Base-by-base conservation (phyloP, 805 yeast genomes). In the Suhomyces kilbournensis region DNA sequence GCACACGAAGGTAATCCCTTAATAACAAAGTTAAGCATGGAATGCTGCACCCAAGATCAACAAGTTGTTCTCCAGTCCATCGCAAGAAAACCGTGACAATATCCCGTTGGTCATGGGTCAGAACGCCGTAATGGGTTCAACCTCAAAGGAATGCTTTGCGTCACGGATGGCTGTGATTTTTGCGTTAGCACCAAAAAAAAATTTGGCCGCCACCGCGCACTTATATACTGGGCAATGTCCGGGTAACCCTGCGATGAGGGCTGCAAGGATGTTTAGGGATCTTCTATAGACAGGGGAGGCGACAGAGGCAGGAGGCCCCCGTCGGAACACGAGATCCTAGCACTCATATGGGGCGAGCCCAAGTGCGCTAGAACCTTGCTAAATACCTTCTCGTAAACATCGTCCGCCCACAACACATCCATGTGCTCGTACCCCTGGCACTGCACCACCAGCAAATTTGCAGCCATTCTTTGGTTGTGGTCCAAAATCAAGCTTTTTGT, bases 41-140 rank as follows among this genome's bases (percentile, higher is more conserved):
- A 74, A 69, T 75, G 81, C 83, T 80, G 88, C 88, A 83, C 88
- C 88, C 88, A 78, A 83, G 88, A 83, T 76, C 81, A 71, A 72
- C 80, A 66, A 68, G 62, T 70, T 38, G 74, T 59, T 83, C 86
- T 83, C 82, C 87, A 81, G 85, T 75, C 79, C 85, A 78, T 68
- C 73, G 60, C 56, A 54, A 72, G 60, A 61, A 69, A 65, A 70
- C 68, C 71, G 75, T 78, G 78, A 76, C 84, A 69, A 73, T 81
- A 77, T 75, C 73, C 81, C 79, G 63, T 68, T 74, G 74, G 85
- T 83, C 87, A 83, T 83, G 87, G 88, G 87, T 74, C 86, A 72
- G 79, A 76, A 76, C 81, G 81, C 82, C 84, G 70, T 71, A 71
- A 70, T 67, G 83, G 83, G 79, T 77, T 80, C 81, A 81, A 78